Conservation (phyloP, 2,329 filamentous ascomycete species). For the Arachnomyces sp. region DNA sequence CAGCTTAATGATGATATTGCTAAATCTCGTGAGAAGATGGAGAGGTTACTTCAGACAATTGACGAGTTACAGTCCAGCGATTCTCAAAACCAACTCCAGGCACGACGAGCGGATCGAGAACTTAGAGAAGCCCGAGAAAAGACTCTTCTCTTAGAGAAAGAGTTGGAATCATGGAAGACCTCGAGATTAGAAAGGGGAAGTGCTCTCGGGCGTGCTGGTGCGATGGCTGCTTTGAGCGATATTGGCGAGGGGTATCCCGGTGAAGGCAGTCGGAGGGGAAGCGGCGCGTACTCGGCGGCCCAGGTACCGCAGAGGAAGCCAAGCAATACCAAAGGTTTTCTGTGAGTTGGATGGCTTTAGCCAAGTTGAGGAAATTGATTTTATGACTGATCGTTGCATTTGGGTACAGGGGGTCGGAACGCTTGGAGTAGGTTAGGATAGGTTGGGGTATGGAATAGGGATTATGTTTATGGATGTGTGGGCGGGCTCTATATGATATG, state of each 20-base stretch:
- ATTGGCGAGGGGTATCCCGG: constrained; percentile 18
- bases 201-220: constrained; percentile 18
- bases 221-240: constrained; percentile 30
- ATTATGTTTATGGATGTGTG: too few relatives aligned
- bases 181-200: constrained; percentile 55
- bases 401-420: too few relatives aligned
- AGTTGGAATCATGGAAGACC: constrained; percentile 73
- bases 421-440: too few relatives aligned
- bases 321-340: constrained; percentile 71
- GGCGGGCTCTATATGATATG: too few relatives aligned
- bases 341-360: constrained; percentile 35
- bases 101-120: constrained; percentile 81
- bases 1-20: constrained; percentile 75
- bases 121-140: constrained; percentile 83
- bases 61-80: constrained; percentile 89
- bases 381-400: background rate
- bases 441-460: too few relatives aligned
- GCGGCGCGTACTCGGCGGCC: constrained; percentile 28
- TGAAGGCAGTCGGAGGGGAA: constrained; percentile 29
- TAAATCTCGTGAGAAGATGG: constrained; percentile 81
- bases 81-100: constrained; percentile 68
- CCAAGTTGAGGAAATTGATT: constrained; percentile 9
- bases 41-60: constrained; percentile 80
- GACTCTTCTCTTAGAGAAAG: constrained; percentile 69
- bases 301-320: constrained; percentile 59